Evolutionary conservation across 441 rosid genomes (phyloP).

Genomic region (Corymbia citriodora): DNA sequence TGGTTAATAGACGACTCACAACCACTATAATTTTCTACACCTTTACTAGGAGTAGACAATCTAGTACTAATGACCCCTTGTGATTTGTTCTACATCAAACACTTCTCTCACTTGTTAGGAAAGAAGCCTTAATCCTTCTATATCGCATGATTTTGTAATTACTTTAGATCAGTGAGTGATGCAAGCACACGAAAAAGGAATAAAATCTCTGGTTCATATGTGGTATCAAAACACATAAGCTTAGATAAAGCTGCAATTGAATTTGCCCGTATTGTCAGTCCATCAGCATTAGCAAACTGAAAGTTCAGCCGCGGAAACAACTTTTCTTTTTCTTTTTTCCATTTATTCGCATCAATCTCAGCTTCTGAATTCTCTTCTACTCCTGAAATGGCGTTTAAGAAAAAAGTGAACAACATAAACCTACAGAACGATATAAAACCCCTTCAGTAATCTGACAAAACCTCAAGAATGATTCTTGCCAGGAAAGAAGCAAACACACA

Average conservation of each 20-base stretch:
- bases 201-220: not conserved
- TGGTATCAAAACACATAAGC: not conserved
- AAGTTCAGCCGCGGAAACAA: not conserved
- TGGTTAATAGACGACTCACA: not conserved
- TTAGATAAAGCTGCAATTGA: not conserved
- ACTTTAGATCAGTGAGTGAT: not conserved
- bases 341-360: not conserved
- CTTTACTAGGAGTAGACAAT: not conserved
- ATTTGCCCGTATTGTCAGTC: not conserved
- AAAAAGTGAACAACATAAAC: not conserved
- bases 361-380: not conserved
- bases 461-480: not conserved
- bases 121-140: not conserved
- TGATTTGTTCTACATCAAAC: not conserved
- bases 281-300: not conserved
- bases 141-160: not conserved
- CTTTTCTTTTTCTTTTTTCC: not conserved
- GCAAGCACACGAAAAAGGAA: not conserved
- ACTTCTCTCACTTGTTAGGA: not conserved
- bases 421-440: not conserved
- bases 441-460: not conserved
- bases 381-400: accelerated
- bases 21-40: not conserved
- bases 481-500: not conserved
- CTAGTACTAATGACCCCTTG: not conserved